Evolutionary conservation across 345 rosid species (phyloP).

Genomic region (Brassica juncea): DNA sequence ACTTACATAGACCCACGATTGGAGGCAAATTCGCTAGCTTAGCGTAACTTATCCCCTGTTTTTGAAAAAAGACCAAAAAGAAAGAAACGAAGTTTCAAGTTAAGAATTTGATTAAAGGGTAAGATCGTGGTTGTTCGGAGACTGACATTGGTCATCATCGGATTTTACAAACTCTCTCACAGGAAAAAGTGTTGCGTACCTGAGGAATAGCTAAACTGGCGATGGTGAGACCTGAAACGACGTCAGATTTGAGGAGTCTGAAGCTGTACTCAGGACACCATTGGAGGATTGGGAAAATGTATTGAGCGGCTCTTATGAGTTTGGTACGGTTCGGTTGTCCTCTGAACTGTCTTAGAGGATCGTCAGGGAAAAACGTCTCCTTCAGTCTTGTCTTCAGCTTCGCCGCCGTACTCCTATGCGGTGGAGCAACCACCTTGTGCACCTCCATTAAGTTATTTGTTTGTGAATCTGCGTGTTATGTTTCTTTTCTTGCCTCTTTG

Average conservation of each 20-base stretch:
- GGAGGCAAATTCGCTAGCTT: slow-evolving; percentile 92
- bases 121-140: not conserved
- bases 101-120: not conserved
- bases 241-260: slow-evolving; percentile 75
- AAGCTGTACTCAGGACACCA: slow-evolving; percentile 85
- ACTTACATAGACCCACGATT: slow-evolving; percentile 91
- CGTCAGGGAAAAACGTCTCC: slow-evolving; percentile 95
- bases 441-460: slow-evolving; percentile 49
- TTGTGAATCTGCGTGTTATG: slow-evolving; percentile 4
- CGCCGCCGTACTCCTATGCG: slow-evolving; percentile 54
- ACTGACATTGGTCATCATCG: slow-evolving; percentile 12
- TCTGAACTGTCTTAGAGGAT: slow-evolving; percentile 91
- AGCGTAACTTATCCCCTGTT: slow-evolving; percentile 95
- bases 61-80: not conserved
- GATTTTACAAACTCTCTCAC: not conserved
- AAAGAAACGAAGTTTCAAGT: no score
- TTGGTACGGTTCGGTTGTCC: slow-evolving; percentile 57
- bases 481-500: slow-evolving; percentile 23
- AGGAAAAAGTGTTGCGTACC: slow-evolving; percentile 41
- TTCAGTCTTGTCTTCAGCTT: slow-evolving; percentile 65
- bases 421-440: slow-evolving; percentile 78
- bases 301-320: slow-evolving; percentile 70
- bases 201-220: slow-evolving; percentile 99
- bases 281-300: slow-evolving; percentile 81
- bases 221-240: slow-evolving; percentile 90